These are phyloP conservation scores for Yamagishiella unicocca DNA, from an alignment of 139 green algal genomes.

Conservation along the genomic window DNA sequence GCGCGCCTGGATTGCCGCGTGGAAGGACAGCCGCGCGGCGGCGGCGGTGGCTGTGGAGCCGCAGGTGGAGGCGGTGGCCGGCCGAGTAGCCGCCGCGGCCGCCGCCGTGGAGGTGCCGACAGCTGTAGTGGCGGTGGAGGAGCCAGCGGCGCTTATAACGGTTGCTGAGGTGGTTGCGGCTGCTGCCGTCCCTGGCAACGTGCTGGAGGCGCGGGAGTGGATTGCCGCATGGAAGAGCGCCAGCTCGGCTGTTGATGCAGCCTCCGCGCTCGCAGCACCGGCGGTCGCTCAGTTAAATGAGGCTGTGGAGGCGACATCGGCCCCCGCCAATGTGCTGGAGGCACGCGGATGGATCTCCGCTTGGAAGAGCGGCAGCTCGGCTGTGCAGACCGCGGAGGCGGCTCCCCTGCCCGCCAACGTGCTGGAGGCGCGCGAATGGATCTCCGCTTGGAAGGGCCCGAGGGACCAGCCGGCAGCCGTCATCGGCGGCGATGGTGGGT, in stretches of 20 bases:
- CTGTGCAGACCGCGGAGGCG: not conserved
- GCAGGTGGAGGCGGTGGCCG: too few relatives aligned
- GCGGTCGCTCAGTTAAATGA: too few relatives aligned
- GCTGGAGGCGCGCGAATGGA: too few relatives aligned
- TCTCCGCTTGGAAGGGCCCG: too few relatives aligned
- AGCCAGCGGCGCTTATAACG: not conserved
- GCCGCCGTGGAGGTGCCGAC: too few relatives aligned
- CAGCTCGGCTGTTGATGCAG: not conserved
- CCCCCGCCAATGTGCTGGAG: not conserved
- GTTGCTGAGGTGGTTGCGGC: not conserved
- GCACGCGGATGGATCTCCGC: not conserved
- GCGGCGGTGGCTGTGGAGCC: not conserved
- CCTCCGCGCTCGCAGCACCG: too few relatives aligned
- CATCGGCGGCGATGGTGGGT: too few relatives aligned
- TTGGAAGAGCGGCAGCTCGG: not conserved
- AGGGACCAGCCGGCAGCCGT: too few relatives aligned
- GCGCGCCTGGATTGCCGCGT: not conserved
- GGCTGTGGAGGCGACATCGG: not conserved
- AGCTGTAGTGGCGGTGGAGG: too few relatives aligned
- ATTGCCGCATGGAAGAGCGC: not conserved
- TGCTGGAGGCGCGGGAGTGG: constrained; percentile 4
- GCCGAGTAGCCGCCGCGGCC: too few relatives aligned
- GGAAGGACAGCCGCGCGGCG: not conserved
- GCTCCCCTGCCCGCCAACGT: not conserved
- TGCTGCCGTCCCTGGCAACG: not conserved